Evolutionary conservation across 2,329 filamentous ascomycete species (phyloP).

Genomic region (Xylaria sp.): DNA sequence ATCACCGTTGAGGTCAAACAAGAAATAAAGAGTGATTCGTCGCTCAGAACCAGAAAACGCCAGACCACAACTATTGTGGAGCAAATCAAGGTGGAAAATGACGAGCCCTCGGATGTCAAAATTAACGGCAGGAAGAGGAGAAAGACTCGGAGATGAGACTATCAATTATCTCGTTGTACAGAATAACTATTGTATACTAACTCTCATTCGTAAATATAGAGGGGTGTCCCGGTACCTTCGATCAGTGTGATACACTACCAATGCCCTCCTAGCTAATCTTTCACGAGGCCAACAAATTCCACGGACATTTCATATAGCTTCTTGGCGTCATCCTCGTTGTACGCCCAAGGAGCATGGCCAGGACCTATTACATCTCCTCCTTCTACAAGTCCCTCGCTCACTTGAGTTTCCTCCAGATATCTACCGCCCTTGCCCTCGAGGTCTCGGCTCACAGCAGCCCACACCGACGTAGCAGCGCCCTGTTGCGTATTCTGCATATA

Average conservation of each 20-base stretch:
- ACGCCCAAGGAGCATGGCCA: conserved; percentile 19
- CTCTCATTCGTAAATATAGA: background rate
- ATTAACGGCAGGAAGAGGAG: conserved; percentile 37
- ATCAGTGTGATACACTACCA: background rate
- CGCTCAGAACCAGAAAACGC: conserved; percentile 39
- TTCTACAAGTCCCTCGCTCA: conserved; percentile 18
- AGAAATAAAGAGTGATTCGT: conserved; percentile 28
- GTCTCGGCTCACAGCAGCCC: conserved; percentile 50
- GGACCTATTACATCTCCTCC: conserved; percentile 8
- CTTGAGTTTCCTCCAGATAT: conserved; percentile 46
- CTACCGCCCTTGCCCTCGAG: conserved; percentile 54
- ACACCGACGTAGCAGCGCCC: conserved; percentile 56
- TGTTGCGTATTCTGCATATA: conserved; percentile 47
- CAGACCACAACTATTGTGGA: conserved; percentile 33
- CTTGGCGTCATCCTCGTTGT: conserved; percentile 25
- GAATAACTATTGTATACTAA: background rate
- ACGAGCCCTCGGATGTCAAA: conserved; percentile 23
- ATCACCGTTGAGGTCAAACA: conserved; percentile 47
- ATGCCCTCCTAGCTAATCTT: background rate
- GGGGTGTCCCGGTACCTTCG: background rate
- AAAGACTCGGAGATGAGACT: conserved; percentile 33
- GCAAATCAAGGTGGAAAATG: conserved; percentile 40
- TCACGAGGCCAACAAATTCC: conserved; percentile 11
- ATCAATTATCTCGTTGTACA: conserved; percentile 3
- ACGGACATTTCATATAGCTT: conserved; percentile 17